Conservation (phyloP, 495 filamentous ascomycete genomes). For the Lepraria neglecta region DNA sequence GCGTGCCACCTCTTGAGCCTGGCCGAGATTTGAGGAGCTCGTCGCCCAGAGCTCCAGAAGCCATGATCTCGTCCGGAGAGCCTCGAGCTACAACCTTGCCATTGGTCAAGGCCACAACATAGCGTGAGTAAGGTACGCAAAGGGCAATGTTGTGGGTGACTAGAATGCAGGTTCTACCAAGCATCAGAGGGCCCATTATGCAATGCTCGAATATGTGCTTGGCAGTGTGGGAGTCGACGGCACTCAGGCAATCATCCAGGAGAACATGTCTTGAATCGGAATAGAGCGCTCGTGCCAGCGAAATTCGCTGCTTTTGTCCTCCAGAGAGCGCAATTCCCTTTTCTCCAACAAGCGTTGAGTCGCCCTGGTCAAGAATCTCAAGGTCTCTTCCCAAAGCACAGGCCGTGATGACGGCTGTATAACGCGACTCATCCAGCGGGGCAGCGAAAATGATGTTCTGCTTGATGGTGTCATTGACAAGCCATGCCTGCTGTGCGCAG, state of each 20-base stretch:
- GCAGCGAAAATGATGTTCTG: slow-evolving; percentile 94
- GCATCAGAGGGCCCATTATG: slow-evolving; percentile 85
- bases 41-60: slow-evolving; percentile 78
- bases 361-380: slow-evolving; percentile 84
- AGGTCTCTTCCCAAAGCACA: slow-evolving; percentile 93
- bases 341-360: slow-evolving; percentile 91
- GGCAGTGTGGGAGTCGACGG: slow-evolving; percentile 97
- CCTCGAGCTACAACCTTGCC: slow-evolving; percentile 76
- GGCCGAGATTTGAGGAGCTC: slow-evolving; percentile 70
- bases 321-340: slow-evolving; percentile 96
- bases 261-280: slow-evolving; percentile 85
- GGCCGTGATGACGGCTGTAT: slow-evolving; percentile 79
- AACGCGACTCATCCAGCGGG: slow-evolving; percentile 73
- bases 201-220: slow-evolving; percentile 97
- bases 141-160: slow-evolving; percentile 94
- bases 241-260: slow-evolving; percentile 92
- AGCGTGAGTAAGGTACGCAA: slow-evolving; percentile 68
- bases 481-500: slow-evolving; percentile 96
- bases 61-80: slow-evolving; percentile 64
- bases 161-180: slow-evolving; percentile 80
- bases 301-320: slow-evolving; percentile 97
- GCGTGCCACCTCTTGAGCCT: slow-evolving; percentile 57
- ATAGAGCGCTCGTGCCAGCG: slow-evolving; percentile 87
- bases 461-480: slow-evolving; percentile 92
- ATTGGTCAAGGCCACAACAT: slow-evolving; percentile 81